Base-by-base conservation (phyloP, 2,329 filamentous ascomycete genomes). In the Sporothrix protearum region DNA sequence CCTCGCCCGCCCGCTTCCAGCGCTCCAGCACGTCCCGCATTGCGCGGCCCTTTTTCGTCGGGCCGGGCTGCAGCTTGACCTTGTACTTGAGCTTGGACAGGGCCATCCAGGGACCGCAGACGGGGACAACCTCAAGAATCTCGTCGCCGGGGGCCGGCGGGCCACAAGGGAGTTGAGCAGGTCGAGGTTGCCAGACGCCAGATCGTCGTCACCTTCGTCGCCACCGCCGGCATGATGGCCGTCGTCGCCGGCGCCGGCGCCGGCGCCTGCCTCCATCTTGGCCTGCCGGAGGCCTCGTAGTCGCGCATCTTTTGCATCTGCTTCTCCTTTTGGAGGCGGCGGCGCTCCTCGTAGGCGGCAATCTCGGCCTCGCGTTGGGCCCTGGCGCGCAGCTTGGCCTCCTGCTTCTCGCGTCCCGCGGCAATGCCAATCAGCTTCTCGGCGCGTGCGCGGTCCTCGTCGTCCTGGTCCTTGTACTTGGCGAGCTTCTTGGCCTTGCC, bases 401-500 rank as follows among this genome's bases (percentile, higher is more conserved):
- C 88, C 16, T 87, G 88, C 74, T 89, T 89, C 76, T 92, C 86
- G 49, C 87, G 86, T 0, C 90, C 90, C 0, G 86, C 86, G 72
- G 86, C 83, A 1, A 92, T 90, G 51, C 96, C 96, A n/a, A 97
- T 89, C n/a, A 98, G 86, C 30, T 89, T 86, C 80, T 97, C 91
- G 42, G 94, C 93, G 0, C 94, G 87, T 7, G 87, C 88, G 14
- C 94, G 92, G 77, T 99, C 96, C 80, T 97, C 95, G 71, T 97
- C 94, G 76, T 98, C 95, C 84, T 98, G 96, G 76, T 96, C 85
- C 61, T 92, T 95, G 82, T 99, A 99, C 79, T 97, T 97, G 3
- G 93, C 93, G 1, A 93, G 89, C 80, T 96, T 97, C 83, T 96
- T 97, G 57, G 90, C 89, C 79, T 97, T 97, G 73, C 86, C 87